Percentiles rank a stretch among this genome's conserved stretches.
phyloP scores from a whole-genome alignment of 257 asterid species.

The Solanum sejunctum region DNA sequence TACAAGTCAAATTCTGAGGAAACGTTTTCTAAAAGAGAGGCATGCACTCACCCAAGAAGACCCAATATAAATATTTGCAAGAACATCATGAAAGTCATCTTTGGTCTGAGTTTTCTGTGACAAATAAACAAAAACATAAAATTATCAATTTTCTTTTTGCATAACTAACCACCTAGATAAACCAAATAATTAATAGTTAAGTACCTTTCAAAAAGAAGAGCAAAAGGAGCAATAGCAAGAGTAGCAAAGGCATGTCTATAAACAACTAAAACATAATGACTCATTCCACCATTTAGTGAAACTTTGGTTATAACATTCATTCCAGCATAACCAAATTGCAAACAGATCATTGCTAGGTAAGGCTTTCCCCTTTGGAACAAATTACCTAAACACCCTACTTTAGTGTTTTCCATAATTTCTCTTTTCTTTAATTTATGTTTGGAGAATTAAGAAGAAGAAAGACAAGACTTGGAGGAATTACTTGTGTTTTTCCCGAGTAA shows the following conservation, averaged over 20 bases:
- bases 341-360: slow-evolving; percentile 48
- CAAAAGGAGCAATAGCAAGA: slow-evolving; percentile 47
- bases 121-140: neutral
- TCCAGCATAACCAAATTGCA: slow-evolving; percentile 71
- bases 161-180: neutral
- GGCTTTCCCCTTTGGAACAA: slow-evolving; percentile 33
- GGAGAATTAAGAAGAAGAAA: neutral
- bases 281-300: slow-evolving; percentile 54
- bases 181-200: neutral
- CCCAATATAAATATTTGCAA: slow-evolving; percentile 42
- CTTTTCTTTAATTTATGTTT: neutral
- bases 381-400: neutral
- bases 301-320: slow-evolving; percentile 50
- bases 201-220: slow-evolving; percentile 44
- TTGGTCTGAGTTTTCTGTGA: slow-evolving; percentile 58
- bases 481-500: slow-evolving; percentile 1
- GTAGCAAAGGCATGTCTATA: slow-evolving; percentile 71
- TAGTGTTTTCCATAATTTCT: slow-evolving; percentile 7
- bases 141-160: neutral
- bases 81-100: slow-evolving; percentile 46
- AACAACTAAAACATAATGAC: slow-evolving; percentile 70
- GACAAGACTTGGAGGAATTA: neutral
- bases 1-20: neutral
- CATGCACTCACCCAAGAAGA: slow-evolving; percentile 45
- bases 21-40: neutral